Percentiles rank a stretch among this genome's conserved stretches.
These are phyloP conservation scores for Apiotrichum laibachii DNA, from an alignment of 1,284 basidiomycete species.

Conservation along the genomic window DNA sequence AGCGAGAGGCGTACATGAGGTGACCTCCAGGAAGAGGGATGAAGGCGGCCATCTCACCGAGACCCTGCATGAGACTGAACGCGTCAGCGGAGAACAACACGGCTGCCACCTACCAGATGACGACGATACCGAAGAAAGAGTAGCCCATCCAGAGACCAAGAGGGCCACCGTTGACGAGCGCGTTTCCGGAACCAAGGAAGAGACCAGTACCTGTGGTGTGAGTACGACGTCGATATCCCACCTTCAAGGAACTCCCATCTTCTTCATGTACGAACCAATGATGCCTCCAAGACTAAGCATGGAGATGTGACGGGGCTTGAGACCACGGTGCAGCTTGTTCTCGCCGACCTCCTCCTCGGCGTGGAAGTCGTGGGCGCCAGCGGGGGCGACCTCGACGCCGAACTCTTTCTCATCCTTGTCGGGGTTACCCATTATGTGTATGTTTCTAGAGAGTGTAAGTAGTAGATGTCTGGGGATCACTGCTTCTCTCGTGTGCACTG, in stretches of 20 bases:
- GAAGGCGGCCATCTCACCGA: slow-evolving; percentile 28
- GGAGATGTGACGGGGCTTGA: slow-evolving; percentile 4
- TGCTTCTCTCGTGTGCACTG: too few relatives aligned
- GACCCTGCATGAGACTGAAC: slow-evolving; percentile 20
- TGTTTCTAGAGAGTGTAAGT: too few relatives aligned
- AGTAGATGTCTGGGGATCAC: too few relatives aligned
- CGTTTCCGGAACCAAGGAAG: slow-evolving; percentile 1
- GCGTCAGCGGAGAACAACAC: background rate
- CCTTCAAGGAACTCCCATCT: too few relatives aligned
- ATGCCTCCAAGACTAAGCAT: slow-evolving; percentile 1
- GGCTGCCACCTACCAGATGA: background rate
- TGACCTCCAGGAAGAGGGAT: slow-evolving; percentile 60
- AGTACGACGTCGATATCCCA: too few relatives aligned
- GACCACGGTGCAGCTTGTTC: background rate
- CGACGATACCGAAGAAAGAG: background rate
- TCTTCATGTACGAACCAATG: background rate
- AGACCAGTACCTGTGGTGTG: background rate
- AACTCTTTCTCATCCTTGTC: background rate
- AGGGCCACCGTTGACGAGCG: background rate
- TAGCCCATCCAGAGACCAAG: slow-evolving; percentile 2
- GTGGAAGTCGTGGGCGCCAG: background rate
- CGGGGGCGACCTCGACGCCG: background rate
- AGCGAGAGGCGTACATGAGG: slow-evolving; percentile 61
- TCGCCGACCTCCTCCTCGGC: background rate
- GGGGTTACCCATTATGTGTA: too few relatives aligned